Conservation (phyloP, 805 yeast genomes). For the Candida fluviatilis region DNA sequence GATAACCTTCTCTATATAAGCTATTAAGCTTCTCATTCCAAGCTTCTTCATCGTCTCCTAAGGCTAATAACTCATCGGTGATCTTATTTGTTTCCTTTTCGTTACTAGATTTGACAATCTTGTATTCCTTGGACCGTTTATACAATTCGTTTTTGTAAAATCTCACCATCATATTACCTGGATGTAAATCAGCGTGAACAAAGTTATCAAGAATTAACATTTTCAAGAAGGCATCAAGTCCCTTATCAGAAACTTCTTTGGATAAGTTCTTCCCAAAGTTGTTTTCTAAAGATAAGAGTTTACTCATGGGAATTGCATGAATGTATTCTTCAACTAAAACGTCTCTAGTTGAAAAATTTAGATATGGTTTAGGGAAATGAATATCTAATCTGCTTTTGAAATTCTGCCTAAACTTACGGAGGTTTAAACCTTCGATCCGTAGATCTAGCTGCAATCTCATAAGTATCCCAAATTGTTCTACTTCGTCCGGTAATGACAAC, state of each 20-base stretch:
- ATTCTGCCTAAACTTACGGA: constrained; percentile 66
- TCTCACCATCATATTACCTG: constrained; percentile 86
- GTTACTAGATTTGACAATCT: constrained; percentile 37
- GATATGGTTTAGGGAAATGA: constrained; percentile 76
- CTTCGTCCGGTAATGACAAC: constrained; percentile 93
- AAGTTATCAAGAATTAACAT: constrained; percentile 93
- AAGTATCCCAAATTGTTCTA: constrained; percentile 75
- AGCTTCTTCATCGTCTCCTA: constrained; percentile 31
- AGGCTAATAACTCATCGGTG: constrained; percentile 34
- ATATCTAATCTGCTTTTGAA: constrained; percentile 57
- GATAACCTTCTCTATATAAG: constrained; percentile 55
- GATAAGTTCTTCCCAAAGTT: constrained; percentile 51
- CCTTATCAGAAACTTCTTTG: constrained; percentile 69
- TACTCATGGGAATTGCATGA: constrained; percentile 78
- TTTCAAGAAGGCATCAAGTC: constrained; percentile 85
- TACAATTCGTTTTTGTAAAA: constrained; percentile 50
- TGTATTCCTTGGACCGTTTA: constrained; percentile 40
- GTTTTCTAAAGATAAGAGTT: constrained; percentile 49
- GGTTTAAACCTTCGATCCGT: constrained; percentile 82
- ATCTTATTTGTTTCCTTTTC: constrained; percentile 45
- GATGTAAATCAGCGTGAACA: constrained; percentile 94
- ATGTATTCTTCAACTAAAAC: constrained; percentile 85
- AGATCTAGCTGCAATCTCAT: constrained; percentile 89
- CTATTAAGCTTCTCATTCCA: constrained; percentile 46
- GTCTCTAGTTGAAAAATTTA: constrained; percentile 58